A percentile compares a stretch with the other conserved stretches of the same genome.
phyloP scores from a whole-genome alignment of 208 protist genomes.

The Trichomonas vaginalis region DNA sequence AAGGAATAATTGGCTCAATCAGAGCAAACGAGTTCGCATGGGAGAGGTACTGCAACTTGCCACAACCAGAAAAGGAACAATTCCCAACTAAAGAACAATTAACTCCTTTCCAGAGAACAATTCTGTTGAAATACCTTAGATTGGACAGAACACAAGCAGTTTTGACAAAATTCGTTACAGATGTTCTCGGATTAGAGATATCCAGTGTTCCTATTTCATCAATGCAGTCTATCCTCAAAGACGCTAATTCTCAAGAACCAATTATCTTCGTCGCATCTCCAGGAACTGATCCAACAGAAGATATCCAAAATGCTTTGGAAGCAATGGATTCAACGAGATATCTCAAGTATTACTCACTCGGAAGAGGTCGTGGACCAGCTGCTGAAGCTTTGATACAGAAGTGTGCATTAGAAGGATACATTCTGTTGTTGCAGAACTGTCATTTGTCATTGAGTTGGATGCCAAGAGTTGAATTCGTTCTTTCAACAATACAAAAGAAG shows the following conservation, averaged over 20 bases:
- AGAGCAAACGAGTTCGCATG: background rate
- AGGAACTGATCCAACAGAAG: conserved; percentile 71
- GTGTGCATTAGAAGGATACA: conserved; percentile 40
- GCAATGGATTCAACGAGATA: conserved; percentile 70
- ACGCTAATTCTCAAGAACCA: conserved; percentile 70
- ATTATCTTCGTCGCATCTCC: conserved; percentile 96
- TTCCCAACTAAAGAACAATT: background rate
- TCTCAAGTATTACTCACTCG: conserved; percentile 80
- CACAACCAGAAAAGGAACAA: background rate
- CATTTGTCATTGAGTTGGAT: conserved; percentile 89
- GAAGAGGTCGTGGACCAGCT: conserved; percentile 85
- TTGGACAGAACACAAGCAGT: conserved; percentile 76
- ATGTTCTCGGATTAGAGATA: background rate
- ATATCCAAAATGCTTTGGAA: conserved; percentile 42
- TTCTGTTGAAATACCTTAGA: conserved; percentile 72
- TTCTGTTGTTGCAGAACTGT: conserved; percentile 92
- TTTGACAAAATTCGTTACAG: conserved; percentile 42
- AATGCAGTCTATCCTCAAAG: conserved; percentile 72
- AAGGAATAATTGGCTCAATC: background rate
- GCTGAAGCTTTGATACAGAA: conserved; percentile 72
- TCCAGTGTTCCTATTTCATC: conserved; percentile 45
- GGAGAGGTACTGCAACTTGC: background rate
- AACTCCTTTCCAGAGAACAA: conserved; percentile 64
- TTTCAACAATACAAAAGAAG: conserved; percentile 27
- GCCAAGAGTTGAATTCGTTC: conserved; percentile 73